Evolutionary conservation across 2,329 filamentous ascomycete species (phyloP).

Genomic region (Penicillium hordei): DNA sequence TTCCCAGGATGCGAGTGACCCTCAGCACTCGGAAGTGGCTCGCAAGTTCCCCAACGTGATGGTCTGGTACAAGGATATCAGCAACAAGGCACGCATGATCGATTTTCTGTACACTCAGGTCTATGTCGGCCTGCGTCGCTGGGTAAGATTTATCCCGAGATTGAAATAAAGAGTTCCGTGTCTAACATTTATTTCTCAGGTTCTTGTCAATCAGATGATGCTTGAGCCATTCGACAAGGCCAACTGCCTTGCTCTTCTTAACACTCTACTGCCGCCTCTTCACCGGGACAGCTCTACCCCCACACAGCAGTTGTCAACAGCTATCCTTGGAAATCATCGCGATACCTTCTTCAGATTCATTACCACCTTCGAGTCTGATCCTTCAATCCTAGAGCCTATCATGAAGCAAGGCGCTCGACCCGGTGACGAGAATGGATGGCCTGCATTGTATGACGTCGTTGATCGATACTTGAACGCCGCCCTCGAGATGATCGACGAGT

Average conservation of each 20-base stretch:
- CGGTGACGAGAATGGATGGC: slow-evolving; percentile 59
- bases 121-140: slow-evolving; percentile 62
- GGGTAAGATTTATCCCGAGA: slow-evolving; percentile 50
- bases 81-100: slow-evolving; percentile 52
- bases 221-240: slow-evolving; percentile 63
- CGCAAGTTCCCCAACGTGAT: slow-evolving; percentile 56
- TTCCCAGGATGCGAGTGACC: slow-evolving; percentile 48
- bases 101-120: slow-evolving; percentile 61
- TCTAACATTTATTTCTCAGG: slow-evolving; percentile 38
- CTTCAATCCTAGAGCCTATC: slow-evolving; percentile 53
- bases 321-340: slow-evolving; percentile 58
- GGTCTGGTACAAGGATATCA: slow-evolving; percentile 56
- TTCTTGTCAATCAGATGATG: slow-evolving; percentile 65
- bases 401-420: slow-evolving; percentile 54
- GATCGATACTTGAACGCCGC: slow-evolving; percentile 59
- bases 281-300: slow-evolving; percentile 46
- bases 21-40: slow-evolving; percentile 46
- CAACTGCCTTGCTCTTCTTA: slow-evolving; percentile 67
- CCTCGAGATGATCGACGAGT: slow-evolving; percentile 64
- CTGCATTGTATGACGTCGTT: slow-evolving; percentile 48
- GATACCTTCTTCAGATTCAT: slow-evolving; percentile 64
- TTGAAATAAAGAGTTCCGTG: not conserved
- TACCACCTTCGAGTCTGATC: slow-evolving; percentile 55
- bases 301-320: slow-evolving; percentile 53
- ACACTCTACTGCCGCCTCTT: slow-evolving; percentile 64